Base-by-base conservation (phyloP, 1,139 yeast species). In the Candida labiduridarum region DNA sequence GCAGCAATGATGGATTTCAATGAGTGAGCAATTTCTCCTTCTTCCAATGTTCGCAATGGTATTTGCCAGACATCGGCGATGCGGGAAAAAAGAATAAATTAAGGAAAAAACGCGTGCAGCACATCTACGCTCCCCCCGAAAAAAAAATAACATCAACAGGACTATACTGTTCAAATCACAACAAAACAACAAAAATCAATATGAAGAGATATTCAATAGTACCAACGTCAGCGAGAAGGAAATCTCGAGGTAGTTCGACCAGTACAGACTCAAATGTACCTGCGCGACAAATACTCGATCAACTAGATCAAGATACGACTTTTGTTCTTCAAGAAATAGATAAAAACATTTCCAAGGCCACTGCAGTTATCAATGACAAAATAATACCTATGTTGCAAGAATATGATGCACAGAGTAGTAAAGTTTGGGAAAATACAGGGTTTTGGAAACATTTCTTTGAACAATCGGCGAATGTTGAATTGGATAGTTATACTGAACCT, bases 371-470 rank as follows among this genome's bases (percentile, higher is more conserved):
- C 30, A 80, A 81, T 45, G 86, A 84, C 53, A 72, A 76, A 45
- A 74, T 88, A 33, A 69, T 86, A 36, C 94, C 95, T 1, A 74
- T 80, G 3, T 74, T 88, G 31, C 79, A 80, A 55, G 72, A 74
- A 45, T 87, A 85, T 59, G 80, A 85, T n/a, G 61, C 63, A 9
- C 79, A 80, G 48, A 79, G 87, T 3, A 72, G 73, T 44, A 70
- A 76, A 42, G 81, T 87, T 4, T 84, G 89, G 87, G 66, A 71
- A 18, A 80, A 83, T 52, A 83, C 82, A 1, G 79, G 79, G 48
- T 87, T 87, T 62, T 87, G 95, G 90, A 88, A 87, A 63, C 79
- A 78, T 45, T 87, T 88, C 63, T 77, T 87, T 58, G 95, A 88
- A 61, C 82, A 85, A 51, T 83, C 90, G 33, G 92, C 94, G 2